Evolutionary conservation across 768 basidiomycete genomes (phyloP), one percentile per base, ranked within the genome.

Genomic region (Leucosporidium creatinivorum): DNA sequence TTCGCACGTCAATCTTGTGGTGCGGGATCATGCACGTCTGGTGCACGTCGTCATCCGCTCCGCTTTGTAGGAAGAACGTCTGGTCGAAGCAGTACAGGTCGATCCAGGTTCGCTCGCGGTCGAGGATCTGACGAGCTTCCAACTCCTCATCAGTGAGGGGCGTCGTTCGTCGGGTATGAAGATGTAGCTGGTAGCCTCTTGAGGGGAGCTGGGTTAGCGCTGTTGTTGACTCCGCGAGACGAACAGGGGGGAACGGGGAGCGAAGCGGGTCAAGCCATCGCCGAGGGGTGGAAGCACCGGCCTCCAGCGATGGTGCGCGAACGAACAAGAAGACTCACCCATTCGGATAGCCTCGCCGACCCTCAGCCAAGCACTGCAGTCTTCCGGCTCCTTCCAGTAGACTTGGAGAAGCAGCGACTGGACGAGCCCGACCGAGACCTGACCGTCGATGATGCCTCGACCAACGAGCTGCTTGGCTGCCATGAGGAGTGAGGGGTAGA

Each of bases 61-160:
- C 50, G 10, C 30, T 26, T 1, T 50, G 19, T 4, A 33, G 33
- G 33, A 33, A 33, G 33, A 33, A 33, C 13, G 44, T 48, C 28
- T 63, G 62, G 55, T 68, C 57, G 39, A 63, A 48, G 52, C 58
- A 44, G 28, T 51, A 28, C 26, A 60, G 39, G 51, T 48, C 55
- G 50, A 66, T 65, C 65, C 58, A 66, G 5, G 63, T 65, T 1
- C 70, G 36, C 21, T 72, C 70, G 12, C 65, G 61, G 44, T 72
- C 67, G 6, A 72, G 25, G 15, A 69, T 51, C 49, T 58, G 8
- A 2, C 70, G 65, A 36, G 70, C 70, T 21, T 66, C 67, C 50
- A 15, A 19, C 21, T 72, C 70, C 44, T 72, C 61, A 0, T 21
- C 39, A 0, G 70, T 67, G 0, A 72, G 55, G 2, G 67, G 52